Base-by-base conservation (phyloP, 164 flowering plant genomes). In the Amborella trichopoda region DNA sequence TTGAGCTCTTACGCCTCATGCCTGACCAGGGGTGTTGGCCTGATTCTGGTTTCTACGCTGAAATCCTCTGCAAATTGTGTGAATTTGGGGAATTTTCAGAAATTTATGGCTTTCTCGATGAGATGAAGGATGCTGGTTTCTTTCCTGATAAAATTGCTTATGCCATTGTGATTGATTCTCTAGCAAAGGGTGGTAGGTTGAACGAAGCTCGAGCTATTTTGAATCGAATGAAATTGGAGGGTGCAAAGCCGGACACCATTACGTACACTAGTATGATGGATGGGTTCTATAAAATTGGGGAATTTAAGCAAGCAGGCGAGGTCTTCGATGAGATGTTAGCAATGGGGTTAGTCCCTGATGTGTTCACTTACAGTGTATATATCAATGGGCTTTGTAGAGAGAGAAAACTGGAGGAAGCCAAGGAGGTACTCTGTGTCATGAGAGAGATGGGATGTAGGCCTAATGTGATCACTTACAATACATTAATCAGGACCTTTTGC, bases 241-340 rank as follows among this genome's bases (percentile, higher is more conserved):
- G 87, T 9, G 61, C 80, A 14, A 73, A 76, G 61, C 90, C 90
- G 5, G 74, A 78, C 51, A 57, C 70, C 44, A 47, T 55, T 46
- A 68, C 74, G 57, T 84, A 82, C 40, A 82, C 71, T 11, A 58
- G 64, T 69, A 77, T 75, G 26, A 46, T 89, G 23, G 50, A 63
- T 27, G 90, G 78, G 23, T 23, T 82, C 23, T 36, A 78, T 0
- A 41, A 20, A 0, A 56, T 40, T 2, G 74, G 66, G 34, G 66
- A 78, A 13, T 82, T 58, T 62, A 49, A 27, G 27, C 60, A 39
- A 18, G 88, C 70, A 17, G 90, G 75, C 21, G 58, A 77, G 21
- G 13, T 89, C 68, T 84, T 82, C 32, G 95, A 88, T 54, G 95
- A 84, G 64, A 59, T 88, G 69, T 80, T 84, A 46, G 65, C 85